Evolutionary conservation across 305 asterid species (phyloP).

Genomic region (Lippia alba): DNA sequence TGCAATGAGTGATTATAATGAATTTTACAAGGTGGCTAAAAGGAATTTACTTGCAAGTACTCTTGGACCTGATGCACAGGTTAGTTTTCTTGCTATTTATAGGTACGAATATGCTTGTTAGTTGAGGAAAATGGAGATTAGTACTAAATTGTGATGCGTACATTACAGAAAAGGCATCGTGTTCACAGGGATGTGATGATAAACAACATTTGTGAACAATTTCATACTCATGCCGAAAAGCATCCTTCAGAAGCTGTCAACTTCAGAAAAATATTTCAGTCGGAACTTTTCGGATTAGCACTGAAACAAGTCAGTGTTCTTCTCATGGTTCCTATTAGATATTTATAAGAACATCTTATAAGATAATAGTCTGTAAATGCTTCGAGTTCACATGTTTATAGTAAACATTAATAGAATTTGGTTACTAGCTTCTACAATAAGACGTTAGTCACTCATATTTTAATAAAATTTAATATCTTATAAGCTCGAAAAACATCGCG

Average conservation of each 20-base stretch:
- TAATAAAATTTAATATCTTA: too few relatives aligned
- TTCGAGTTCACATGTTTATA: too few relatives aligned
- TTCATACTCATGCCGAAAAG: slow-evolving; percentile 44
- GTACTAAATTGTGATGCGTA: background rate
- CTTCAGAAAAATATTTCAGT: slow-evolving; percentile 68
- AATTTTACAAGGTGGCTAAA: slow-evolving; percentile 64
- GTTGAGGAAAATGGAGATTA: background rate
- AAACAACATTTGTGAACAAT: slow-evolving; percentile 45
- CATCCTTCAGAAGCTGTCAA: slow-evolving; percentile 59
- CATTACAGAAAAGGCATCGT: slow-evolving; percentile 66
- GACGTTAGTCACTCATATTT: too few relatives aligned
- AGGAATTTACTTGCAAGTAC: slow-evolving; percentile 61
- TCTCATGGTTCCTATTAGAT: too few relatives aligned
- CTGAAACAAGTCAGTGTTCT: slow-evolving; percentile 62
- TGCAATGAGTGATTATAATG: slow-evolving; percentile 82
- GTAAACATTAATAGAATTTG: too few relatives aligned
- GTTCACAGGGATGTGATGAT: slow-evolving; percentile 63
- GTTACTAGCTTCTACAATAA: too few relatives aligned
- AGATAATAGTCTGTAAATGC: too few relatives aligned
- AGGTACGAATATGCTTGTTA: background rate
- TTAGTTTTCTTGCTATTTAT: slow-evolving; percentile 19
- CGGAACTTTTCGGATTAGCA: slow-evolving; percentile 73
- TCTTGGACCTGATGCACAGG: slow-evolving; percentile 91
- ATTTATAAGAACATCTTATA: too few relatives aligned
- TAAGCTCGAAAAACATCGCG: too few relatives aligned